Evolutionary conservation across 345 rosid species (phyloP).

Genomic region (Salix brachista): DNA sequence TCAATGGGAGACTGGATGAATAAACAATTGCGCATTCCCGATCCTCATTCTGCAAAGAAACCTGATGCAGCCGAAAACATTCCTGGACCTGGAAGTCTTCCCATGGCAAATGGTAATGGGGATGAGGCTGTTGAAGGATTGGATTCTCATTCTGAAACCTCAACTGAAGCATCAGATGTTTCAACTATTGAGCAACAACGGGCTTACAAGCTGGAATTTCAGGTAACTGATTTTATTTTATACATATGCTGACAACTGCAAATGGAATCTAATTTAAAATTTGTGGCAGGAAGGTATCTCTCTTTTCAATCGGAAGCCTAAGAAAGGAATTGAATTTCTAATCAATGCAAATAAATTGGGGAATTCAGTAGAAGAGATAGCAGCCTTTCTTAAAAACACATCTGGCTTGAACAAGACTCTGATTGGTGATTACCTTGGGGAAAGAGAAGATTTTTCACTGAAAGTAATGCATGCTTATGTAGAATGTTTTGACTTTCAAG

Average conservation of each 20-base stretch:
- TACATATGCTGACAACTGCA: conserved; percentile 8
- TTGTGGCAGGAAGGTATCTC: conserved; percentile 99
- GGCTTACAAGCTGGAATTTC: conserved; percentile 99
- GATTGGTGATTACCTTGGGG: conserved; percentile 98
- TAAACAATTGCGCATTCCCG: conserved; percentile 90
- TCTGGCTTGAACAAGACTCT: conserved; percentile 82
- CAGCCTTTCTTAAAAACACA: conserved; percentile 82
- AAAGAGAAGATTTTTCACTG: conserved; percentile 88
- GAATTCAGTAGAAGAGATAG: conserved; percentile 87
- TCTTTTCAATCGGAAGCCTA: conserved; percentile 94
- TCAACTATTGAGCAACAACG: conserved; percentile 92
- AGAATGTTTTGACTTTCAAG: conserved; percentile 87
- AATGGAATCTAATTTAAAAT: conserved; percentile 37
- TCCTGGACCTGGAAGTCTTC: conserved; percentile 57
- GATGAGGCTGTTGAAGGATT: conserved; percentile 80
- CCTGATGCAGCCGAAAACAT: conserved; percentile 59
- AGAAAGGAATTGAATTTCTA: conserved; percentile 92
- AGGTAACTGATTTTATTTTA: conserved; percentile 40
- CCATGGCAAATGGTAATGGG: conserved; percentile 74
- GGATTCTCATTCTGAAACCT: conserved; percentile 82
- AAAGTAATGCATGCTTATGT: conserved; percentile 99
- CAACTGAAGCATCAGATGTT: conserved; percentile 79
- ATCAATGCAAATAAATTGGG: conserved; percentile 96
- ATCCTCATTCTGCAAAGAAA: conserved; percentile 61
- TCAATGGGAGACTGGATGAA: conserved; percentile 99